A percentile compares a stretch with the other conserved stretches of the same genome.
These are phyloP conservation scores for Handroanthus guayacan DNA, from an alignment of 257 asterid species.

Conservation along the genomic window DNA sequence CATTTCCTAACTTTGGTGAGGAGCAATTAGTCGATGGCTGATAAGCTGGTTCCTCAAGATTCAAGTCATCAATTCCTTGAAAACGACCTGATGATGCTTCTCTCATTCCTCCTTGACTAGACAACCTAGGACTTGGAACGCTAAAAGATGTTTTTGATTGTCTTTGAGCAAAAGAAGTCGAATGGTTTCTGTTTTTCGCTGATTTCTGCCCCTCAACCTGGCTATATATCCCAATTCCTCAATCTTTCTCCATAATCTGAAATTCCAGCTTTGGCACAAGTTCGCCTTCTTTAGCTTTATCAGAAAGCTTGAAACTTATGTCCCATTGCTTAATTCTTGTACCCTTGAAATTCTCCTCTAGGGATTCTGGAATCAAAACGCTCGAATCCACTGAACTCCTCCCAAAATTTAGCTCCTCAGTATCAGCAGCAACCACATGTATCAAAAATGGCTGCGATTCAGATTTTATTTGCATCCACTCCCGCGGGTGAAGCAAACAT, in stretches of 20 bases:
- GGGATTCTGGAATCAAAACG: conserved; percentile 71
- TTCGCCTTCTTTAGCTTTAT: conserved; percentile 93
- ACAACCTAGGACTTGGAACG: conserved; percentile 72
- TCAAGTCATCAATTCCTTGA: conserved; percentile 77
- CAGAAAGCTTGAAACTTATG: conserved; percentile 54
- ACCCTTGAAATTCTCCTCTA: conserved; percentile 74
- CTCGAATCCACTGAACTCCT: conserved; percentile 70
- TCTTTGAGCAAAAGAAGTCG: conserved; percentile 62
- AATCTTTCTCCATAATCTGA: conserved; percentile 98
- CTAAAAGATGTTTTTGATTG: conserved; percentile 87
- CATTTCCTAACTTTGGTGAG: conserved; percentile 36
- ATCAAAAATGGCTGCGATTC: conserved; percentile 82
- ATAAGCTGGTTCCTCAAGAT: conserved; percentile 75
- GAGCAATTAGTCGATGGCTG: too few relatives aligned
- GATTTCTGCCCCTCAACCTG: conserved; percentile 63
- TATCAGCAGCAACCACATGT: conserved; percentile 79
- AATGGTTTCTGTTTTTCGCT: conserved; percentile 37
- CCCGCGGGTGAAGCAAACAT: conserved; percentile 75
- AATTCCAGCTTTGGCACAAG: conserved; percentile 82
- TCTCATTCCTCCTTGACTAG: conserved; percentile 55
- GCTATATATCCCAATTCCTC: conserved; percentile 77
- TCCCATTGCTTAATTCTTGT: conserved; percentile 81
- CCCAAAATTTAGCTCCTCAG: conserved; percentile 81
- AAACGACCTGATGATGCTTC: conserved; percentile 45
- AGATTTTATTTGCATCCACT: conserved; percentile 60